Percentiles rank a stretch among this genome's conserved stretches.
Conservation (phyloP, 805 yeast species). For the Torulaspora quercuum region DNA sequence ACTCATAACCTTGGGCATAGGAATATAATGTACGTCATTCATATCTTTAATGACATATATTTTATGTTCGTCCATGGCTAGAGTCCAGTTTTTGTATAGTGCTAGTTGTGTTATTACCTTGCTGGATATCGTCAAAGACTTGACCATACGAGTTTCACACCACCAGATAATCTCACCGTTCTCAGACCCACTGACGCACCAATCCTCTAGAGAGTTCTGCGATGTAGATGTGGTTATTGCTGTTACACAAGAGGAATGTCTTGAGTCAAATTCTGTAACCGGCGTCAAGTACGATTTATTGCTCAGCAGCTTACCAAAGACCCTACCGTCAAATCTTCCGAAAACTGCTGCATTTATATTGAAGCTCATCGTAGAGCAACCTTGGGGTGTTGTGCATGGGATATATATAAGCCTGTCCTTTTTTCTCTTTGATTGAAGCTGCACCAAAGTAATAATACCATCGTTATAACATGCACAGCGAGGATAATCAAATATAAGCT, state of each 20-base stretch:
- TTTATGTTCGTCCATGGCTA: conserved; percentile 25
- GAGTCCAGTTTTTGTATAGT: conserved; percentile 26
- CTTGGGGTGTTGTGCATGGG: conserved; percentile 39
- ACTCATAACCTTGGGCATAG: conserved; percentile 16
- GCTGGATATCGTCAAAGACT: conserved; percentile 21
- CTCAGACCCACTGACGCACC: conserved; percentile 35
- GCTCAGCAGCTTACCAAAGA: conserved; percentile 34
- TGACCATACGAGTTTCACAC: conserved; percentile 28
- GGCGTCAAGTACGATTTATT: conserved; percentile 36
- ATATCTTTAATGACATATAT: conserved; percentile 28
- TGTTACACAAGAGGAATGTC: conserved; percentile 33
- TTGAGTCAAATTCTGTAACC: conserved; percentile 30
- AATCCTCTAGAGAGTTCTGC: conserved; percentile 26
- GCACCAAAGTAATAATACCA: conserved; percentile 36
- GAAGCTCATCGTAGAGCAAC: conserved; percentile 38
- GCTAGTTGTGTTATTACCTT: conserved; percentile 24
- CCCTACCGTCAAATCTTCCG: conserved; percentile 38
- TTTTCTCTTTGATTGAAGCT: conserved; percentile 29
- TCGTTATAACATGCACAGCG: conserved; percentile 37
- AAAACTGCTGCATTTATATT: conserved; percentile 35
- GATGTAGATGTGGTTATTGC: conserved; percentile 30
- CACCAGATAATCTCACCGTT: conserved; percentile 37
- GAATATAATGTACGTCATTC: conserved; percentile 19
- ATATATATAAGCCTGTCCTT: conserved; percentile 34
- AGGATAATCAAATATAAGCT: conserved; percentile 35